phyloP scores from a whole-genome alignment of 2,329 filamentous ascomycete genomes.

The Penicillium sumatraense region DNA sequence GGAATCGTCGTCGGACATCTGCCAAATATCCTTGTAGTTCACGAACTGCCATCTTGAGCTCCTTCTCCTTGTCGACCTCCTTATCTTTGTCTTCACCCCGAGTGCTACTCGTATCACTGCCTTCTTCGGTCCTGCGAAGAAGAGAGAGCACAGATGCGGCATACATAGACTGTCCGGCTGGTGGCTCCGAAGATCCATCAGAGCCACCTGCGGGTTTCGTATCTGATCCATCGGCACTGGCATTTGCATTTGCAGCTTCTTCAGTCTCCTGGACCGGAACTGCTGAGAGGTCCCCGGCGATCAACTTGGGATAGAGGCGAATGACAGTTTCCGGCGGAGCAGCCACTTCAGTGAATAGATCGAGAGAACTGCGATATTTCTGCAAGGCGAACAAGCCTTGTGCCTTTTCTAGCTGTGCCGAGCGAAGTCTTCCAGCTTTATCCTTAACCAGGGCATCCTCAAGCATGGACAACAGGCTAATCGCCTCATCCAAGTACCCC shows the following conservation, averaged over 20 bases:
- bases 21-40: slow-evolving; percentile 88
- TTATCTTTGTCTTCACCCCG: slow-evolving; percentile 34
- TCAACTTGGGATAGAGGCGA: slow-evolving; percentile 77
- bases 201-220: slow-evolving; percentile 36
- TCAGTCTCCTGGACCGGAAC: slow-evolving; percentile 49
- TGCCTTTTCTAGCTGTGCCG: slow-evolving; percentile 91
- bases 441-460: slow-evolving; percentile 88
- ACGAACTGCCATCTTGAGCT: slow-evolving; percentile 78
- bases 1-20: slow-evolving; percentile 72
- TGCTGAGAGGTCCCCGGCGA: slow-evolving; percentile 79
- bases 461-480: slow-evolving; percentile 85
- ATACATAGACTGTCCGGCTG: slow-evolving; percentile 32
- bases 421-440: slow-evolving; percentile 78
- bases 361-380: slow-evolving; percentile 83
- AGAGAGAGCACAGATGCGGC: slow-evolving; percentile 45
- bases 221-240: slow-evolving; percentile 30
- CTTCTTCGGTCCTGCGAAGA: slow-evolving; percentile 42
- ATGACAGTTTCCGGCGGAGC: slow-evolving; percentile 90
- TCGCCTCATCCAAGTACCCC: slow-evolving; percentile 82
- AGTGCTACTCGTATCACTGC: slow-evolving; percentile 45
- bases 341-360: slow-evolving; percentile 87
- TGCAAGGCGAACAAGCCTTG: slow-evolving; percentile 79
- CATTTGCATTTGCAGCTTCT: slow-evolving; percentile 27
- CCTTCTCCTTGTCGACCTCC: slow-evolving; percentile 46
- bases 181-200: slow-evolving; percentile 35